Base-by-base conservation (phyloP, 169 alveolate genomes). In the Cryptosporidium xiaoi region DNA sequence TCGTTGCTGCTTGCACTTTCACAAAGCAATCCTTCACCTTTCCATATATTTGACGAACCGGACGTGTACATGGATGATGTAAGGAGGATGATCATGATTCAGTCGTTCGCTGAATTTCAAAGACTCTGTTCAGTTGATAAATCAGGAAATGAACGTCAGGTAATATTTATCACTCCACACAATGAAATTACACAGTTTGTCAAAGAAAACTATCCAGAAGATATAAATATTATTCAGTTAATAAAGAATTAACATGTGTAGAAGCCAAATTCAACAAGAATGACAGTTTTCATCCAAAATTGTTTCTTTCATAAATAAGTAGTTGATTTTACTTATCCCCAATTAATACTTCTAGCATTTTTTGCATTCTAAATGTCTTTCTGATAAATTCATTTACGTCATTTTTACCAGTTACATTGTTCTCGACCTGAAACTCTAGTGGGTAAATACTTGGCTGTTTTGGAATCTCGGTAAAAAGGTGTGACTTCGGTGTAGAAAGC, bases 51-150 rank as follows among this genome's bases (percentile, higher is more conserved):
- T 67, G 93, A 91, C 31, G 93, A 91, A 29, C 91, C 91, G 16
- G 93, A 91, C 58, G 93, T 91, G 15, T 91, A 91, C 65, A 91
- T 91, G 93, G 93, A 91, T 66, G 93, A 91, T 55, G 85, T 82
- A 40, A 83, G 92, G 27, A 83, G 93, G 13, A 90, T 91, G 60
- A 91, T 83, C 33, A 91, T 27, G 64, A 46, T 77, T 13, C 51
- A 62, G 50, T 77, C 87, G 4, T 27, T 77, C 29, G 40, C 56
- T 24, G 77, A 77, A 48, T 77, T 77, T 8, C 66, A 77, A 16
- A 50, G 31, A 40, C 2, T 34, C n/a, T 77, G 87, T 13, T 77
- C 87, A 34, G 27, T 5, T 18, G 71, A 46, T 13, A 62, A 77
- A 13, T 16, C 16, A 24, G 10, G 53, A 24, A 56, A 15, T 24